phyloP scores from a whole-genome alignment of 1,139 yeast species.

The Yamadazyma blattariae region DNA sequence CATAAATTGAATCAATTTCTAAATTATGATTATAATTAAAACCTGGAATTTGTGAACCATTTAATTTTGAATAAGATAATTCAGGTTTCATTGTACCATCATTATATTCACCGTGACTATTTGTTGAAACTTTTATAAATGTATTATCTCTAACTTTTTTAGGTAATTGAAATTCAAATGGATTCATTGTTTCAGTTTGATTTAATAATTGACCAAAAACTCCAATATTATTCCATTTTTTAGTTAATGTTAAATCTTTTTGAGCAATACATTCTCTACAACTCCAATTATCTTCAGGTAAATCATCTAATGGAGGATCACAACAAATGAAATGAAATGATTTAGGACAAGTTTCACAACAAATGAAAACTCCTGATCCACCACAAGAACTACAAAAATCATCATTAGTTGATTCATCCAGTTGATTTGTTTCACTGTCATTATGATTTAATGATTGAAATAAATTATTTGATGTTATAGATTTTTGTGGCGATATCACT shows the following conservation, averaged over 20 bases:
- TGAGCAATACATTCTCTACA: slow-evolving; percentile 67
- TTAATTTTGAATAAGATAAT: slow-evolving; percentile 36
- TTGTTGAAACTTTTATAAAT: slow-evolving; percentile 70
- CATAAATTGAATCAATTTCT: slow-evolving; percentile 65
- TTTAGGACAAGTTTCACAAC: slow-evolving; percentile 91
- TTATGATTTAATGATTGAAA: slow-evolving; percentile 17
- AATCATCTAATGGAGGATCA: slow-evolving; percentile 80
- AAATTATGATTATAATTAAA: slow-evolving; percentile 42
- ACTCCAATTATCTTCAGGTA: slow-evolving; percentile 90
- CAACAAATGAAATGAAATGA: slow-evolving; percentile 91
- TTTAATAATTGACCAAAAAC: slow-evolving; percentile 65
- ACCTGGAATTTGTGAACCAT: slow-evolving; percentile 39
- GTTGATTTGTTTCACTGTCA: slow-evolving; percentile 5
- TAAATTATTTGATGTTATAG: slow-evolving; percentile 24
- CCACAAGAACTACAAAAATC: slow-evolving; percentile 90
- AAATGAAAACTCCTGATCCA: slow-evolving; percentile 81
- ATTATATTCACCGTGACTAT: slow-evolving; percentile 67
- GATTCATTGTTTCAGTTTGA: slow-evolving; percentile 58
- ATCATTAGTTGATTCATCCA: slow-evolving; percentile 54
- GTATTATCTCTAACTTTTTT: slow-evolving; percentile 59
- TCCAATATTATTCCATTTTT: slow-evolving; percentile 45
- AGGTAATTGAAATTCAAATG: slow-evolving; percentile 74
- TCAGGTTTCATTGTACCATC: slow-evolving; percentile 58
- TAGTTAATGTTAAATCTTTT: slow-evolving; percentile 22
- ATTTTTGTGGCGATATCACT: slow-evolving; percentile 41